phyloP scores from a whole-genome alignment of 108 stramenopile genomes.

The Aurantiochytrium sp. region DNA sequence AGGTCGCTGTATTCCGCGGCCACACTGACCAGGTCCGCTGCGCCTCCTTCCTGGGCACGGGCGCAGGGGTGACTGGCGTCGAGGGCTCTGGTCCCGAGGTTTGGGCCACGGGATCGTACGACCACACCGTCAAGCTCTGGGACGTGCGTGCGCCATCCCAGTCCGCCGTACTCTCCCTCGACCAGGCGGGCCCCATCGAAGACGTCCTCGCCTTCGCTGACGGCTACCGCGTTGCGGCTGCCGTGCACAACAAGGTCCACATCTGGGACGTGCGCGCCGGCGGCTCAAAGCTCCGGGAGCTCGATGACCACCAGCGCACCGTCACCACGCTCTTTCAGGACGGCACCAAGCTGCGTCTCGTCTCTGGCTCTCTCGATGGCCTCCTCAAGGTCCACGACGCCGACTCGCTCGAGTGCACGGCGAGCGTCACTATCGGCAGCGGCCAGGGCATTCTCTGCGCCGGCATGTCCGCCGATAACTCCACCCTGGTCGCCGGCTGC shows the following conservation, averaged over 20 bases:
- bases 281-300: constrained; percentile 9
- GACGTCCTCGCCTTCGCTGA: background rate
- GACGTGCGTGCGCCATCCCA: constrained; percentile 12
- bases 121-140: constrained; percentile 42
- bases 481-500: constrained; percentile 28
- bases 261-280: constrained; percentile 42
- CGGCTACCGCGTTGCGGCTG: constrained; percentile 11
- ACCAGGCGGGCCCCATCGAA: constrained; percentile 35
- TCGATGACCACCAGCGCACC: constrained; percentile 36
- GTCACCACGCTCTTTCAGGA: constrained; percentile 31
- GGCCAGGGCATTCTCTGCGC: constrained; percentile 27
- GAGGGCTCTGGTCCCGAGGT: background rate
- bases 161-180: background rate
- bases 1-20: background rate
- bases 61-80: background rate
- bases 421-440: background rate
- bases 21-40: constrained; percentile 39
- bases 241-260: constrained; percentile 3
- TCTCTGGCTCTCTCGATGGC: constrained; percentile 40
- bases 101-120: constrained; percentile 40
- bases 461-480: constrained; percentile 17
- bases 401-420: background rate
- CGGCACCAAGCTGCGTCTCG: constrained; percentile 8
- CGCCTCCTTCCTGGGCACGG: background rate
- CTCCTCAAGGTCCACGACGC: constrained; percentile 37